Conservation (phyloP, 2,329 filamentous ascomycete species). For the Plectosphaerella cucumerina region DNA sequence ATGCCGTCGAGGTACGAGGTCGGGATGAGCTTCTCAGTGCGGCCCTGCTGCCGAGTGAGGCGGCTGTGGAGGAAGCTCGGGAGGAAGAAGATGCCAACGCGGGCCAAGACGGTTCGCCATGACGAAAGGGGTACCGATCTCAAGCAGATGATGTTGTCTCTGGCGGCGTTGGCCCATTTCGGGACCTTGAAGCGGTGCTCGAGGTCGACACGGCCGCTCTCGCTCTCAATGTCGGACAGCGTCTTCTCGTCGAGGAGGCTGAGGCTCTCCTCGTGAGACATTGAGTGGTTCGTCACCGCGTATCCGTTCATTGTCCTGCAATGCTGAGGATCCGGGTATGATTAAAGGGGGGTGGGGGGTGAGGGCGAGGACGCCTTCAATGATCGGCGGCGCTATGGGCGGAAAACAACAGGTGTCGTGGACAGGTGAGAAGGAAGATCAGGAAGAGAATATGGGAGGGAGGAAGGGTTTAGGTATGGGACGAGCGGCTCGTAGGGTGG, state of each 20-base stretch:
- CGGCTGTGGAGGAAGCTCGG: constrained; percentile 49
- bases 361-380: not conserved
- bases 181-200: constrained; percentile 26
- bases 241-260: constrained; percentile 39
- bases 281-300: constrained; percentile 26
- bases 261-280: constrained; percentile 39
- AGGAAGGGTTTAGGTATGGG: constrained; percentile 5
- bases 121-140: constrained; percentile 21
- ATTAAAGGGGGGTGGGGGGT: constrained; percentile 4
- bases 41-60: constrained; percentile 33
- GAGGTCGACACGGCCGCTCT: constrained; percentile 30
- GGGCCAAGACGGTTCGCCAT: constrained; percentile 32
- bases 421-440: constrained; percentile 11
- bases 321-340: constrained; percentile 8
- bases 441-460: constrained; percentile 4
- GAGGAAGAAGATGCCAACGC: constrained; percentile 39
- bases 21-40: constrained; percentile 38
- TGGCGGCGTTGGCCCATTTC: constrained; percentile 26
- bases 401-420: constrained; percentile 7
- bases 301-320: constrained; percentile 36
- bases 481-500: not conserved
- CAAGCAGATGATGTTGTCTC: constrained; percentile 20
- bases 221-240: constrained; percentile 39
- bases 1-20: constrained; percentile 57
- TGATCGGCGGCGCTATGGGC: not conserved